Base-by-base conservation (phyloP, 1,284 basidiomycete genomes). In the Ustilago crameri region DNA sequence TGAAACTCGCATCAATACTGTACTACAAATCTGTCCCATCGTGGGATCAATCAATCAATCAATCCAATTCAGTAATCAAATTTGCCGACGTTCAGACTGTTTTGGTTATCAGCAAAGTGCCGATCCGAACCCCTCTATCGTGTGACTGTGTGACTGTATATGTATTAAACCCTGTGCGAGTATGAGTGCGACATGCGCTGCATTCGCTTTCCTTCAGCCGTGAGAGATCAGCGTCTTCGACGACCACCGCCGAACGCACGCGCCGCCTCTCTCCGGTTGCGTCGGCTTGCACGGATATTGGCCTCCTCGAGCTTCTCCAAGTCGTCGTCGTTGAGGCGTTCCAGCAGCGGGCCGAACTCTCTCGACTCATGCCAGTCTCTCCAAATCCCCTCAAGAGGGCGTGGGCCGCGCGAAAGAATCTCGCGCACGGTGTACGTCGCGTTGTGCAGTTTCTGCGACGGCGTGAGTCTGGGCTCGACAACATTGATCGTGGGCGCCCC, bases 331-430 rank as follows among this genome's bases (percentile, higher is more conserved):
- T 87, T 91, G 60, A 98, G 83, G 58, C 91, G 89, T 82, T 97
- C 90, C 80, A 97, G 90, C 46, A 90, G 86, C n/a, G 95, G 97
- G 63, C 89, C 89, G 84, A 93, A 97, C 83, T 95, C 93, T 80
- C 93, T 91, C 32, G 91, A 89, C 80, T 98, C 95, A 51, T 88
- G 88, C 93, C 93, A 98, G 81, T 98, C 95, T 49, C 94, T 86
- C 93, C 95, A 98, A 1, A 95, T 91, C 57, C 93, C 92, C 80
- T 89, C 89, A 45, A 98, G 84, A n/a, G 88, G 86, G 81, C 91
- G 91, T 2, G 93, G 91, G 0, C 93, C 92, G 17, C 76, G 53
- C 8, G 75, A 60, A n/a, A 76, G 54, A 34, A 79, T 64, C 22
- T 79, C 77, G 5, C 74, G 64, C 14, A 79, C 62, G 7, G 69